These are phyloP conservation scores for Hygrophila difformis DNA, from an alignment of 257 asterid genomes.

Conservation along the genomic window DNA sequence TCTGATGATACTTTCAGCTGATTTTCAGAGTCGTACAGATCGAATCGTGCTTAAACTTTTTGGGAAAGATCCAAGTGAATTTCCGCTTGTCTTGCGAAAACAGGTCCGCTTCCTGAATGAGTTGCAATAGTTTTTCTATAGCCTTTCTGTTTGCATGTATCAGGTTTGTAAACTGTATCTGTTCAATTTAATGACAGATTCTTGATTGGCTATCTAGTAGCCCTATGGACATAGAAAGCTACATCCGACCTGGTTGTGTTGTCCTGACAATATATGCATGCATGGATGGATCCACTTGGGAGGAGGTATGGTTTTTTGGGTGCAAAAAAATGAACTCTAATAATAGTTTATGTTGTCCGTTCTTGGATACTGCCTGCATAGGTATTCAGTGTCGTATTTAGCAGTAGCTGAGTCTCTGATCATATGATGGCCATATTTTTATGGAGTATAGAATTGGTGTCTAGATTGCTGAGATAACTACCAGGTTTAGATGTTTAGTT, in stretches of 20 bases:
- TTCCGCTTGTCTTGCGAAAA: slow-evolving; percentile 58
- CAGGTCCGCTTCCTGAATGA: slow-evolving; percentile 43
- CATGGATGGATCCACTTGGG: slow-evolving; percentile 76
- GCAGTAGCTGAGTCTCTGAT: too few relatives aligned
- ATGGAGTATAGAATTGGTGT: too few relatives aligned
- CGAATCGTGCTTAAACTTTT: slow-evolving; percentile 81
- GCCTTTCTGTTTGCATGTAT: slow-evolving; percentile 13
- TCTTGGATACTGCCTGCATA: neutral
- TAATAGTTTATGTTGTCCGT: too few relatives aligned
- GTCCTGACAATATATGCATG: slow-evolving; percentile 67
- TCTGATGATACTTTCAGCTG: slow-evolving; percentile 8
- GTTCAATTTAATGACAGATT: slow-evolving; percentile 50
- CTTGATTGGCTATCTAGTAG: slow-evolving; percentile 88
- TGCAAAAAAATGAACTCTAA: neutral
- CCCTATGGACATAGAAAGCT: slow-evolving; percentile 92
- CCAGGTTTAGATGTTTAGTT: neutral
- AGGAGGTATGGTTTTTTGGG: slow-evolving; percentile 45
- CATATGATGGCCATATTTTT: neutral
- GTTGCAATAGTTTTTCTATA: neutral
- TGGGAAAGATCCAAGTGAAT: slow-evolving; percentile 75
- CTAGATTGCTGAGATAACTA: neutral
- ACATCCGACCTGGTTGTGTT: slow-evolving; percentile 91
- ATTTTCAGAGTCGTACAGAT: slow-evolving; percentile 70
- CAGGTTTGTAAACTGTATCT: slow-evolving; percentile 9
- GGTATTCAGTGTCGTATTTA: too few relatives aligned